Conservation (phyloP, 2,329 filamentous ascomycete species). For the Drechslerella coelobrocha region DNA sequence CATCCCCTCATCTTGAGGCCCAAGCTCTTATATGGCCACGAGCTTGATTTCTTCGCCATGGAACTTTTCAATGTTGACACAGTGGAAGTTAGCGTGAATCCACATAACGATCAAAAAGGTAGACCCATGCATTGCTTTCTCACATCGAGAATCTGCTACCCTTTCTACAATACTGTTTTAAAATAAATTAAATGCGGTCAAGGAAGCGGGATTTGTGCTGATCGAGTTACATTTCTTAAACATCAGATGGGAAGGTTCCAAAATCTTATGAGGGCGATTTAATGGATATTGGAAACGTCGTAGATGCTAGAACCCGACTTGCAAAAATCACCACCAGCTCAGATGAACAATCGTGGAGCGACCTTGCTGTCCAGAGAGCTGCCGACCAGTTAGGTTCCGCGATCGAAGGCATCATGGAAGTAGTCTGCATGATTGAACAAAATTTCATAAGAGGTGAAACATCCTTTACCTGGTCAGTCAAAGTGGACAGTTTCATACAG, state of each 20-base stretch:
- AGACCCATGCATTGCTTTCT: too few species aligned
- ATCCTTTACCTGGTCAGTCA: background rate
- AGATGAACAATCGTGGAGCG: conserved; percentile 22
- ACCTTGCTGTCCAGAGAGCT: conserved; percentile 15
- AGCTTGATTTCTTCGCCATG: conserved; percentile 30
- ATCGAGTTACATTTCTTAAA: background rate
- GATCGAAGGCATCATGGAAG: conserved; percentile 37
- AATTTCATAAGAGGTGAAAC: background rate
- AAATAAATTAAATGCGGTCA: background rate
- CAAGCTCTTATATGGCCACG: conserved; percentile 30
- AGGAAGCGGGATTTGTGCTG: background rate
- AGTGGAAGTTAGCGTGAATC: conserved; percentile 4
- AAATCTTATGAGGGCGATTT: background rate
- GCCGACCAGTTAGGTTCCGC: conserved; percentile 11
- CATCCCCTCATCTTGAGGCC: conserved; percentile 10
- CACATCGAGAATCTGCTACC: too few species aligned
- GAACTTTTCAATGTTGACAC: conserved; percentile 34
- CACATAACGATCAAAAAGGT: conserved; percentile 6
- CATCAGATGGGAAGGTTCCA: background rate
- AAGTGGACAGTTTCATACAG: background rate
- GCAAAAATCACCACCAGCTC: conserved; percentile 12
- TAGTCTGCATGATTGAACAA: conserved; percentile 4
- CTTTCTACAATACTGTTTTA: too few species aligned
- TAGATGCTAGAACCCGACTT: conserved; percentile 27
- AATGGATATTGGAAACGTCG: conserved; percentile 5